Conservation (phyloP, 129 eudicot species). For the Pulicaria dysenterica region DNA sequence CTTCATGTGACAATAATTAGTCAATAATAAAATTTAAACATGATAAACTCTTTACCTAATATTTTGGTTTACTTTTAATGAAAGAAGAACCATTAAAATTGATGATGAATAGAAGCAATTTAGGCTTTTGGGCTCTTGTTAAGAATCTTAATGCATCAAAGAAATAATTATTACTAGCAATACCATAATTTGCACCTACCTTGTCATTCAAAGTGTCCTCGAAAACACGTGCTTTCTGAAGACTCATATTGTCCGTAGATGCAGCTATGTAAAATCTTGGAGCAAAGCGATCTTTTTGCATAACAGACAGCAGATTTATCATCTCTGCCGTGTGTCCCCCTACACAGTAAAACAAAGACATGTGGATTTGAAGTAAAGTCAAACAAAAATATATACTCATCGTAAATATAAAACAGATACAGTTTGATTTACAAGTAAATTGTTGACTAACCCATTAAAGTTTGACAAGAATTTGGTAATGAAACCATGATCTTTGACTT, state of each 20-base stretch:
- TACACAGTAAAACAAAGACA: conserved; percentile 30
- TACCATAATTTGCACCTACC: conserved; percentile 36
- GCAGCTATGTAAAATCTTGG: conserved; percentile 86
- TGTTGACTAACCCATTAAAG: neutral
- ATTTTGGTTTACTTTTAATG: too few species aligned
- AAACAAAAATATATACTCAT: neutral
- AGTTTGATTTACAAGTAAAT: conserved; percentile 1
- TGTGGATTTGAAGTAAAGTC: neutral
- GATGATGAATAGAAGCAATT: too few species aligned
- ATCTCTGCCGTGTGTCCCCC: conserved; percentile 97
- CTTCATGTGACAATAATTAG: too few species aligned
- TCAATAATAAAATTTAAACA: too few species aligned
- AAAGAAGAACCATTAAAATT: too few species aligned
- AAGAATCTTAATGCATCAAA: neutral
- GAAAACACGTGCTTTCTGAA: conserved; percentile 77
- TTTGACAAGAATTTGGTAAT: neutral
- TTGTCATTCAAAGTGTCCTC: conserved; percentile 56
- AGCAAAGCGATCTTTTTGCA: conserved; percentile 62
- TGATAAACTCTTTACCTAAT: too few species aligned
- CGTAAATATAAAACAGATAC: neutral
- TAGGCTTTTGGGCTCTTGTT: too few species aligned
- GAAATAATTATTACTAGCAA: conserved; percentile 1
- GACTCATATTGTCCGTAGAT: conserved; percentile 93
- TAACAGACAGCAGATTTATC: conserved; percentile 65
- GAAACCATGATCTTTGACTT: neutral